Conservation (phyloP, 345 rosid species). For the Streptanthus diversifolius region DNA sequence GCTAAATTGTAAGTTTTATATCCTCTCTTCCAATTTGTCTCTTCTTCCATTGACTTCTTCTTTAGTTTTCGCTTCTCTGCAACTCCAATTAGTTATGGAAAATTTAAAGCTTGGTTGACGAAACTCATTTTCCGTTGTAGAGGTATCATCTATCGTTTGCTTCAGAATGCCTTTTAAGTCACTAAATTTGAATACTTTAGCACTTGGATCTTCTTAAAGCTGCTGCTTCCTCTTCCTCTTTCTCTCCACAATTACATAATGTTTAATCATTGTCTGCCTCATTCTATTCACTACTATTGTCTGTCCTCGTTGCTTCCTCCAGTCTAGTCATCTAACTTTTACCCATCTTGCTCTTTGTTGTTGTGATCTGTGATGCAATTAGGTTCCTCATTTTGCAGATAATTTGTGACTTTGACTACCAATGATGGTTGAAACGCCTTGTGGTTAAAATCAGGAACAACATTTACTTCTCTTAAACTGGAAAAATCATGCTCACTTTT, state of each 20-base stretch:
- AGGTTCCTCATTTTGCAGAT: not conserved
- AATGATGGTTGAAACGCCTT: not conserved
- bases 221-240: not conserved
- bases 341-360: not conserved
- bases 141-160: conserved; percentile 3
- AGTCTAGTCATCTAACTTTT: not conserved
- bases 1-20: not conserved
- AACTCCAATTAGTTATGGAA: not conserved
- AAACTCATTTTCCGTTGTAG: not conserved
- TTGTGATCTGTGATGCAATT: not conserved
- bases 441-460: not conserved
- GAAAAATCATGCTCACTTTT: conserved; percentile 7
- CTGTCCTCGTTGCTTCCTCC: too few relatives aligned
- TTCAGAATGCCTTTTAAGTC: not conserved
- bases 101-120: not conserved
- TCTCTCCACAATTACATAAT: not conserved
- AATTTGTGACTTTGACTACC: not conserved
- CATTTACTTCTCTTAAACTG: not conserved
- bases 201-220: not conserved
- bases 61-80: not conserved
- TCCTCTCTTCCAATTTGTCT: not conserved
- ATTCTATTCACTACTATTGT: too few relatives aligned
- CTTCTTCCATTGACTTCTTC: not conserved
- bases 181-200: not conserved
- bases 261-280: too few relatives aligned